These are phyloP conservation scores for Globisporangium nagaii DNA, from an alignment of 352 stramenopile species.

Conservation along the genomic window DNA sequence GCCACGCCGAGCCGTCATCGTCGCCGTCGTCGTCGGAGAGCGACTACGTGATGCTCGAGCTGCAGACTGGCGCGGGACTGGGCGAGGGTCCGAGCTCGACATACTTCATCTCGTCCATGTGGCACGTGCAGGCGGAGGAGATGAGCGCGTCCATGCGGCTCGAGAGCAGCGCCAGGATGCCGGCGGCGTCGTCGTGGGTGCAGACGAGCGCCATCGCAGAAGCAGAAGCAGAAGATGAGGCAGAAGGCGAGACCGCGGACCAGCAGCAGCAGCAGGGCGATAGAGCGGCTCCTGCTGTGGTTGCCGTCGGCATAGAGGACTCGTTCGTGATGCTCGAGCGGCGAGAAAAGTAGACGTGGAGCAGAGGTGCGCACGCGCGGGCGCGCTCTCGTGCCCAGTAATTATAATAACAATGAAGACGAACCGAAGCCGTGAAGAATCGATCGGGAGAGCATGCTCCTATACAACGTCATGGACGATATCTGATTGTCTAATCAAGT, in stretches of 20 bases:
- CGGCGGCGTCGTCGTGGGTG: background rate
- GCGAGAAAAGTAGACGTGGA: slow-evolving; percentile 8
- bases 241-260: background rate
- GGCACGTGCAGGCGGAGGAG: slow-evolving; percentile 72
- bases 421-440: background rate
- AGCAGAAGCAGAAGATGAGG: slow-evolving; percentile 7
- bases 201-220: no score
- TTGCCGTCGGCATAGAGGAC: slow-evolving; percentile 33
- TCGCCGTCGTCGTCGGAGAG: slow-evolving; percentile 31
- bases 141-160: slow-evolving; percentile 67
- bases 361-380: background rate
- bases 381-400: no score
- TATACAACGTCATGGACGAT: no score
- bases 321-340: slow-evolving; percentile 74
- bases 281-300: slow-evolving; percentile 5
- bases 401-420: slow-evolving; percentile 2
- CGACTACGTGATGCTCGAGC: slow-evolving; percentile 81
- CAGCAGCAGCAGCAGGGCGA: background rate
- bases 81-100: slow-evolving; percentile 42
- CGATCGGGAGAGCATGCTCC: background rate
- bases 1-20: slow-evolving; percentile 11
- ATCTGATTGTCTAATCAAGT: no score
- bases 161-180: slow-evolving; percentile 7
- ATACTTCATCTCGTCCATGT: slow-evolving; percentile 80
- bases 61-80: slow-evolving; percentile 58